phyloP scores from a whole-genome alignment of 2,329 filamentous ascomycete species.

The Pseudogymnoascus sp. region DNA sequence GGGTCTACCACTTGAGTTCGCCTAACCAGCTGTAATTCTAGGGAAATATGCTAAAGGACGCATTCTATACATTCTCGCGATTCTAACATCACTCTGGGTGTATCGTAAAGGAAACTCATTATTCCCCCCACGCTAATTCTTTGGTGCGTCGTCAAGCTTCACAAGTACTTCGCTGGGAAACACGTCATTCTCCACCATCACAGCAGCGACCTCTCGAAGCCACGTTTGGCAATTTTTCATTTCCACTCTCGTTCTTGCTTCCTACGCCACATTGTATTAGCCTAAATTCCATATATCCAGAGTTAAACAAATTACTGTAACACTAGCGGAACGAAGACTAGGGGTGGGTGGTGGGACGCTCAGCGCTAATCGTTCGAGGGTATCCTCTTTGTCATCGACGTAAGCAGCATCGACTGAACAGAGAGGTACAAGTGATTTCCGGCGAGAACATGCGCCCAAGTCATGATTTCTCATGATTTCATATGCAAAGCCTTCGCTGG shows the following conservation, averaged over 20 bases:
- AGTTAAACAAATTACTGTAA: too few species aligned
- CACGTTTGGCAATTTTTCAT: conserved; percentile 25
- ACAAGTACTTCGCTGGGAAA: not conserved
- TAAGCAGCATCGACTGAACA: conserved; percentile 9
- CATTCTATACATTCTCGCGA: too few species aligned
- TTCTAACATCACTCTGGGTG: too few species aligned
- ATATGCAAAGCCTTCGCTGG: conserved; percentile 19
- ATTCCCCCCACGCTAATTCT: not conserved
- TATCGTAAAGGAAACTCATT: too few species aligned
- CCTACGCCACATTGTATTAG: conserved; percentile 9
- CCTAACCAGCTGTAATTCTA: too few species aligned
- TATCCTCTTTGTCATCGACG: not conserved
- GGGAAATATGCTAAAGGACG: too few species aligned
- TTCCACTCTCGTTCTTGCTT: conserved; percentile 17
- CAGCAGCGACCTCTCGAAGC: conserved; percentile 19
- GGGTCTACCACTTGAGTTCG: too few species aligned
- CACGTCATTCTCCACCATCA: conserved; percentile 16
- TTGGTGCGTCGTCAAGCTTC: not conserved
- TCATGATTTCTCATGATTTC: conserved; percentile 22
- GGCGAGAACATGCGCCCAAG: conserved; percentile 6
- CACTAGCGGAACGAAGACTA: conserved; percentile 18
- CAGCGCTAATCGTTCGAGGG: too few species aligned
- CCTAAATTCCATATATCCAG: too few species aligned
- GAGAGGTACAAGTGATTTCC: conserved; percentile 7
- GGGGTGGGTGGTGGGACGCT: conserved; percentile 18